Evolutionary conservation across 2,329 filamentous ascomycete species (phyloP).

Genomic region (Penicillium crustosum): DNA sequence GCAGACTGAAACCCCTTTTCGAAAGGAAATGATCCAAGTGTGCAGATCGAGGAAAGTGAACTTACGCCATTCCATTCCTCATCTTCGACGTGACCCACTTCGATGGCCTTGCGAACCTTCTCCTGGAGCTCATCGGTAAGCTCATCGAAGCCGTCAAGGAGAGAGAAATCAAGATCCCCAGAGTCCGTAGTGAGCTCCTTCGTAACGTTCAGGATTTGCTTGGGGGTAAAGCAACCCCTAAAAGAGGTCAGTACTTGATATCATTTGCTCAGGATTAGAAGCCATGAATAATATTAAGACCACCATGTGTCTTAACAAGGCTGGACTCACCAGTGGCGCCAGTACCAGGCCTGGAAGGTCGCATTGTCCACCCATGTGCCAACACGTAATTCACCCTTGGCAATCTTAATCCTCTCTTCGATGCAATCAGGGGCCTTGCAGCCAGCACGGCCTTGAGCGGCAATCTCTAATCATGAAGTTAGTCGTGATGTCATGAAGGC

Average conservation of each 20-base stretch:
- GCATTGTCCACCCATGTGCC: conserved; percentile 68
- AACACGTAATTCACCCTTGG: conserved; percentile 75
- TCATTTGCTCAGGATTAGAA: not conserved
- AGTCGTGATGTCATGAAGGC: conserved; percentile 6
- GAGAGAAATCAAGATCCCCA: conserved; percentile 59
- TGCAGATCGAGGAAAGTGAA: not conserved
- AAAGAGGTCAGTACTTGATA: not conserved
- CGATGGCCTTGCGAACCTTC: conserved; percentile 71
- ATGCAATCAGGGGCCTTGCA: conserved; percentile 77
- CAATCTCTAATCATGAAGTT: conserved; percentile 58
- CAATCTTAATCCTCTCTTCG: conserved; percentile 66
- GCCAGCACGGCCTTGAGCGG: conserved; percentile 68
- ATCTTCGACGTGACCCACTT: conserved; percentile 76
- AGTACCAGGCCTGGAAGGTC: conserved; percentile 65
- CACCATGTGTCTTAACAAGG: not conserved
- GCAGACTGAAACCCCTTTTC: too few relatives aligned
- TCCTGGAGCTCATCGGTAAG: conserved; percentile 66
- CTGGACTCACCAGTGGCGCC: conserved; percentile 78
- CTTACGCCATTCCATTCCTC: conserved; percentile 88
- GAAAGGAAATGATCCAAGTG: not conserved
- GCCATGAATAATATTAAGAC: not conserved
- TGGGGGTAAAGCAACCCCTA: conserved; percentile 87
- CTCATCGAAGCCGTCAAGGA: conserved; percentile 80
- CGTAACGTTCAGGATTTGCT: conserved; percentile 63
- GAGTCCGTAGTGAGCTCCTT: conserved; percentile 36